Evolutionary conservation across 257 asterid genomes (phyloP).

Genomic region (Galeopsis tetrahit): DNA sequence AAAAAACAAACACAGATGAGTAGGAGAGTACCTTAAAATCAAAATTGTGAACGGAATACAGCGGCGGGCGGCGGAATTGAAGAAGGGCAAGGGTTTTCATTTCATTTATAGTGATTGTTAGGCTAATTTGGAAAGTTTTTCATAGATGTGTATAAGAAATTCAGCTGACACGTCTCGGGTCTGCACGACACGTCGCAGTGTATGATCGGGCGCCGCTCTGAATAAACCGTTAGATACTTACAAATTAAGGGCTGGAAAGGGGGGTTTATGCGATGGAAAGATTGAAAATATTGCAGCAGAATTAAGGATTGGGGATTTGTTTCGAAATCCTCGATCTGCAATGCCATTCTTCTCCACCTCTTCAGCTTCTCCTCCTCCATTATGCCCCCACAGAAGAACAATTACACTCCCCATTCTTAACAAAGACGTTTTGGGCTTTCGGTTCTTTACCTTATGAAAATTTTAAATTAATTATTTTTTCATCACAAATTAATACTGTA

Average conservation of each 20-base stretch:
- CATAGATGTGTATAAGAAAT: constrained; percentile 2
- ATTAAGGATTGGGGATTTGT: neutral
- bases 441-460: no score
- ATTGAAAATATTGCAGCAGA: neutral
- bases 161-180: constrained; percentile 3
- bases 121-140: neutral
- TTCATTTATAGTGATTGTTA: neutral
- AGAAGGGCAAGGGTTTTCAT: constrained; percentile 12
- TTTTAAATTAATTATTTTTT: no score
- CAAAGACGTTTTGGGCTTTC: no score
- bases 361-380: no score
- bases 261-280: no score
- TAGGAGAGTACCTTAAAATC: neutral
- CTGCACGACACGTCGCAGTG: constrained; percentile 28
- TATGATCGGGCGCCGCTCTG: constrained; percentile 20
- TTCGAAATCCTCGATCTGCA: neutral
- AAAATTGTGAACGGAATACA: neutral
- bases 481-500: no score
- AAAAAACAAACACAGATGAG: neutral
- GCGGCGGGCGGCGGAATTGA: neutral
- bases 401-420: no score
- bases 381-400: no score
- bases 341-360: no score
- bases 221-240: neutral
- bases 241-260: no score